Conservation (phyloP, 2,329 filamentous ascomycete species). For the Keithomyces neogunnii region DNA sequence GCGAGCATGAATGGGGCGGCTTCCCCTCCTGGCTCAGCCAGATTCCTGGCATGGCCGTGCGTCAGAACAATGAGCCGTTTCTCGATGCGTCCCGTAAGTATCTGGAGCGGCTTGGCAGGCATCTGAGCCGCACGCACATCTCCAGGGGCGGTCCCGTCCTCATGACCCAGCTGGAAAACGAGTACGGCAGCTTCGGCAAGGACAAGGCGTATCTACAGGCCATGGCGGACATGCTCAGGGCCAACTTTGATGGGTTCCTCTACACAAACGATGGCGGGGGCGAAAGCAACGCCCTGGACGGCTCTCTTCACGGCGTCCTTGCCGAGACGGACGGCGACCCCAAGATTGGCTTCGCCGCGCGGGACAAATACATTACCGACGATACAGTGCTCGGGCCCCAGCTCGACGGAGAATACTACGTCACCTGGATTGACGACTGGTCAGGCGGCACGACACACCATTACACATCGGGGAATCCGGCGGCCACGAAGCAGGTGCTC, state of each 20-base stretch:
- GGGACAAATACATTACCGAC: conserved; percentile 34
- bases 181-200: conserved; percentile 39
- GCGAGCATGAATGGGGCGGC: conserved; percentile 40
- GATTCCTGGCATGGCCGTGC: conserved; percentile 30
- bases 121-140: conserved; percentile 27
- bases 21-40: conserved; percentile 36
- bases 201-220: conserved; percentile 35
- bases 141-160: conserved; percentile 36
- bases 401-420: conserved; percentile 32
- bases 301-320: conserved; percentile 33
- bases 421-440: conserved; percentile 8
- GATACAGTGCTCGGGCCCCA: conserved; percentile 32
- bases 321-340: conserved; percentile 38
- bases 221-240: conserved; percentile 31
- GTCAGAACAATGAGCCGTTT: conserved; percentile 31
- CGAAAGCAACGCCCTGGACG: conserved; percentile 32
- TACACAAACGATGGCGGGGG: conserved; percentile 42
- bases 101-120: conserved; percentile 17
- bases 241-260: conserved; percentile 32
- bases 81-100: conserved; percentile 28
- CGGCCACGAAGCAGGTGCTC: neutral
- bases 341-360: conserved; percentile 16
- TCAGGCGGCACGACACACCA: conserved; percentile 26
- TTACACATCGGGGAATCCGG: conserved; percentile 19
- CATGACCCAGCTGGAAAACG: conserved; percentile 43